These are phyloP conservation scores for Phytophthora litchii DNA, from an alignment of 352 stramenopile genomes.

Conservation along the genomic window DNA sequence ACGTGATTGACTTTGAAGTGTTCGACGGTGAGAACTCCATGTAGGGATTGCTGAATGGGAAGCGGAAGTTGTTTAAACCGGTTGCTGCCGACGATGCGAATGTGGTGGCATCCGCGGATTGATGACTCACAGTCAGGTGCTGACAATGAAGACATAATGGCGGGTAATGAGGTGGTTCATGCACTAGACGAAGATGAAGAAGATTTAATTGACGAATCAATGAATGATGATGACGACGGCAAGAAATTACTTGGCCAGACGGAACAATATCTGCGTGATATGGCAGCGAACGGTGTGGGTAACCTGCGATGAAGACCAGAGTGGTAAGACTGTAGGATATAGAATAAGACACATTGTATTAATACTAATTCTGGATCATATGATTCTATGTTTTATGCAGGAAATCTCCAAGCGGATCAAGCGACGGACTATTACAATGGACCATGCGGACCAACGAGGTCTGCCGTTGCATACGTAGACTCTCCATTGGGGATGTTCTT, in stretches of 20 bases:
- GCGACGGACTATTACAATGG: slow-evolving; percentile 17
- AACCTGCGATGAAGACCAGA: slow-evolving; percentile 4
- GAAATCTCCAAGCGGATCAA: slow-evolving; percentile 2
- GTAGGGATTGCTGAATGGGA: slow-evolving; percentile 2
- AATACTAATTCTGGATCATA: slow-evolving; percentile 7
- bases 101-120: background rate
- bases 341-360: slow-evolving; percentile 2
- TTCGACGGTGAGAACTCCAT: slow-evolving; percentile 19
- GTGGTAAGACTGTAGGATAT: slow-evolving; percentile 17
- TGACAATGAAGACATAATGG: slow-evolving; percentile 13
- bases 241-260: slow-evolving; percentile 1
- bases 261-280: slow-evolving; percentile 3
- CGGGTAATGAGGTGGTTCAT: background rate
- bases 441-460: slow-evolving; percentile 10
- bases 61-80: background rate
- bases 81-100: slow-evolving; percentile 10
- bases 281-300: background rate
- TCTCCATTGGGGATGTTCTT: slow-evolving; percentile 26
- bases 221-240: background rate
- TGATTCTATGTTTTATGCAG: background rate
- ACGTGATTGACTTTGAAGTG: background rate
- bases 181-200: slow-evolving; percentile 3
- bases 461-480: slow-evolving; percentile 15
- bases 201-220: background rate
- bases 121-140: slow-evolving; percentile 3